Percentiles rank a stretch among this genome's conserved stretches.
Conservation (phyloP, 495 filamentous ascomycete species). For the Chaetomidium leptoderma region DNA sequence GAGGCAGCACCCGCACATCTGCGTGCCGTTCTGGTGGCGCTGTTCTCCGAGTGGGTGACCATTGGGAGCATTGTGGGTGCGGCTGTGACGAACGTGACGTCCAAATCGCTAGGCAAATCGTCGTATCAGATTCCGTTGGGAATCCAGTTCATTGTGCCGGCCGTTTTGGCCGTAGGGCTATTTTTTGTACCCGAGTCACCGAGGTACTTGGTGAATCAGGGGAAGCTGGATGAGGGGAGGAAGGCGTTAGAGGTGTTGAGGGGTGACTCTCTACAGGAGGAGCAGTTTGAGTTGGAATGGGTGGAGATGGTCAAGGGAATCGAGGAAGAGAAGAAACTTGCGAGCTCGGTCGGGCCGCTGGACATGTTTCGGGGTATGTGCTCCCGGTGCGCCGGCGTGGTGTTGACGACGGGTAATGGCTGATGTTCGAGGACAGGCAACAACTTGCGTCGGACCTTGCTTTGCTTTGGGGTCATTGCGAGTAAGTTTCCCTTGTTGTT, state of each 20-base stretch:
- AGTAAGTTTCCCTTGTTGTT: not conserved
- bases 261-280: slow-evolving; percentile 31
- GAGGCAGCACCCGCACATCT: slow-evolving; percentile 38
- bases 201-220: slow-evolving; percentile 52
- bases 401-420: not conserved
- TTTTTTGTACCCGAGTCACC: slow-evolving; percentile 58
- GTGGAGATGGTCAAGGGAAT: slow-evolving; percentile 38
- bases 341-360: slow-evolving; percentile 29
- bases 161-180: slow-evolving; percentile 44
- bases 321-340: slow-evolving; percentile 35
- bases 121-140: slow-evolving; percentile 55
- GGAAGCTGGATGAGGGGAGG: slow-evolving; percentile 41
- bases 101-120: slow-evolving; percentile 31
- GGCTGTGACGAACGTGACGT: slow-evolving; percentile 35
- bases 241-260: slow-evolving; percentile 39
- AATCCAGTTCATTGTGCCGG: slow-evolving; percentile 51
- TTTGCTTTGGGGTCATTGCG: slow-evolving; percentile 36
- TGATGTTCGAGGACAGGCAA: slow-evolving; percentile 22
- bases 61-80: slow-evolving; percentile 52
- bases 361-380: slow-evolving; percentile 29
- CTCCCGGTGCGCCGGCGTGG: not conserved
- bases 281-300: slow-evolving; percentile 41
- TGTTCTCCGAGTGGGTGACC: slow-evolving; percentile 39
- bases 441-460: slow-evolving; percentile 37
- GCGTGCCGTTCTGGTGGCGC: slow-evolving; percentile 37